phyloP scores from a whole-genome alignment of 345 rosid species.

The Pistacia integerrima region DNA sequence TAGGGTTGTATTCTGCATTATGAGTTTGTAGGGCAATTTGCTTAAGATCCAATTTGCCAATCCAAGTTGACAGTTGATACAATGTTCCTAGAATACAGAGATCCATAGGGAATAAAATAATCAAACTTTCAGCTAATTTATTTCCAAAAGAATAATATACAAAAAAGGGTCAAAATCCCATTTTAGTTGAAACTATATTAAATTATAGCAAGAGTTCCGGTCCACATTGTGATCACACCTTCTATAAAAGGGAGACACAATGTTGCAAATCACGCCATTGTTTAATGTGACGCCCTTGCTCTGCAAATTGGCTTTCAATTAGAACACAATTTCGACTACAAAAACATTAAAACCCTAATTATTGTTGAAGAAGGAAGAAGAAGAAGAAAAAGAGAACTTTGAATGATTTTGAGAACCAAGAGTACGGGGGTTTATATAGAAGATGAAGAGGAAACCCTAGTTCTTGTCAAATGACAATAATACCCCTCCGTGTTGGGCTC shows the following conservation, averaged over 20 bases:
- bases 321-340: not conserved
- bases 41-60: slow-evolving; percentile 84
- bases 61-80: slow-evolving; percentile 84
- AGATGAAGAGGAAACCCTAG: slow-evolving; percentile 9
- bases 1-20: slow-evolving; percentile 84
- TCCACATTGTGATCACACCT: no score
- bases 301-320: slow-evolving; percentile 67
- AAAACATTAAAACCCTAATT: not conserved
- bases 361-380: no score
- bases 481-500: not conserved
- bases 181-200: no score
- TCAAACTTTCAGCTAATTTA: not conserved
- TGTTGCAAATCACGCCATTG: slow-evolving; percentile 55
- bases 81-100: slow-evolving; percentile 52
- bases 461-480: not conserved
- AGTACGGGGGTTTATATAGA: not conserved
- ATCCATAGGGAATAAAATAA: not conserved
- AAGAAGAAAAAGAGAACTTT: no score
- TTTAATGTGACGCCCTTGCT: slow-evolving; percentile 51
- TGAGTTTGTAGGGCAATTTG: slow-evolving; percentile 78
- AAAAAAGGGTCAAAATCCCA: not conserved
- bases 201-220: no score
- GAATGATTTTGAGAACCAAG: accelerated
- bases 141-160: not conserved
- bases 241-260: no score